Base-by-base conservation (phyloP, 208 protist species). In the Leishmania guyanensis region DNA sequence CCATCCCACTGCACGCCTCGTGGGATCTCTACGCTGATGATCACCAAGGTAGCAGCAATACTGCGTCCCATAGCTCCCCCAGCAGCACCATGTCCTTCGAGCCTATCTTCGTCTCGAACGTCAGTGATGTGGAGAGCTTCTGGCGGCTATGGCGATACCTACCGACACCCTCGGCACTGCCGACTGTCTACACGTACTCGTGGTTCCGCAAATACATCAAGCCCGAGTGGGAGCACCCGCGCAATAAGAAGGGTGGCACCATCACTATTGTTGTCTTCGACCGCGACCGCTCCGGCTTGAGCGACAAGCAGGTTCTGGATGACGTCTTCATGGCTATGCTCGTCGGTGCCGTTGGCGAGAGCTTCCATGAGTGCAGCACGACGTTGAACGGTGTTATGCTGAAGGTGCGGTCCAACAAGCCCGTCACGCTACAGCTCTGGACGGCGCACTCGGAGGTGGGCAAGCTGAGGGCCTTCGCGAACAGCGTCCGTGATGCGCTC, bases 21-120 rank as follows among this genome's bases (percentile, higher is more conserved):
- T 97, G 94, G 92, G 89, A 90, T 58, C 90, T 97, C 62, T 93
- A 95, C 84, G 94, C 92, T 26, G 92, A 97, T 62, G 92, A 95
- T 56, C 89, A 97, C 89, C 84, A 86, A 39, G 73, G 70, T 72
- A 81, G 51, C 79, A 78, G 76, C 66, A 85, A 79, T 43, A 29
- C 75, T 50, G 78, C 77, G 1, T 50, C 80, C 12, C 66, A 75
- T 75, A 82, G 74, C 79, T 81, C 79, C 10, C 75, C 79, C 5
- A 48, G 51, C 54, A 72, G 62, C 60, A 68, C 75, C 9, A 85
- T 80, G 74, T 73, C 78, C 39, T 95, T 91, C 78, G 90, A 97
- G 72, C 91, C 92, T 12, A 92, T 96, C 29, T 84, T 91, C 54
- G 87, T 97, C 73, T 75, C 89, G n/a, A 86, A 87, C 64, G 94